phyloP scores from a whole-genome alignment of 768 basidiomycete genomes.

The Daedaleopsis nitida region DNA sequence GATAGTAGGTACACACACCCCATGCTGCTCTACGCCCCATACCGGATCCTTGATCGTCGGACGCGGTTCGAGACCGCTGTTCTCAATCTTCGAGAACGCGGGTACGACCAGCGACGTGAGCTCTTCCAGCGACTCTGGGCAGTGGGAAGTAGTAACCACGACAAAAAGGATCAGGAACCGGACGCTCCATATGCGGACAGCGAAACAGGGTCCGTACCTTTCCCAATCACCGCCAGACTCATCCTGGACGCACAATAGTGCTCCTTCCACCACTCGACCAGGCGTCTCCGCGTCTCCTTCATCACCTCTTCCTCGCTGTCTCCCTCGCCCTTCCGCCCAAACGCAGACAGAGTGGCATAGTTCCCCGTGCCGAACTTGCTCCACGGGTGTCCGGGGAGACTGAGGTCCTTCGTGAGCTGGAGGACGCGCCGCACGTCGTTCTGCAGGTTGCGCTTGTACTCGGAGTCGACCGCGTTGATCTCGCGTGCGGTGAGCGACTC shows the following conservation, averaged over 20 bases:
- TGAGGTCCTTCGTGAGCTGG: constrained; percentile 51
- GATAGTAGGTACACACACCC: constrained; percentile 21
- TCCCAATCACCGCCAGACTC: constrained; percentile 39
- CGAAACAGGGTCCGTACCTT: constrained; percentile 22
- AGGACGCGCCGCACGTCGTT: constrained; percentile 48
- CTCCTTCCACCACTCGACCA: constrained; percentile 40
- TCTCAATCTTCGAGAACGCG: constrained; percentile 34
- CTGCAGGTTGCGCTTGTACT: constrained; percentile 57
- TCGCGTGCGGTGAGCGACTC: constrained; percentile 46
- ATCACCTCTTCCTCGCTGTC: constrained; percentile 40
- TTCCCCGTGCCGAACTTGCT: constrained; percentile 52
- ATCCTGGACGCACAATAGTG: constrained; percentile 41
- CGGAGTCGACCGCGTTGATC: constrained; percentile 57
- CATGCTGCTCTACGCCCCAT: constrained; percentile 24
- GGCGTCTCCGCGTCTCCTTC: constrained; percentile 34
- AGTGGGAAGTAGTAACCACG: background rate
- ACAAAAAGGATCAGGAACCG: background rate
- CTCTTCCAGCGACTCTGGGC: constrained; percentile 37
- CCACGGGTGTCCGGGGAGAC: constrained; percentile 42
- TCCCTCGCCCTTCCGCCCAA: constrained; percentile 22
- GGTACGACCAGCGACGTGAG: constrained; percentile 33
- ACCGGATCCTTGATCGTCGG: constrained; percentile 23
- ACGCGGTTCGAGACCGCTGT: constrained; percentile 31
- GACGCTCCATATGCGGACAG: too few species aligned
- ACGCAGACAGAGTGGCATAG: constrained; percentile 32